These are phyloP conservation scores for Cyberlindnera maclurae DNA, from an alignment of 805 yeast species.

Conservation along the genomic window DNA sequence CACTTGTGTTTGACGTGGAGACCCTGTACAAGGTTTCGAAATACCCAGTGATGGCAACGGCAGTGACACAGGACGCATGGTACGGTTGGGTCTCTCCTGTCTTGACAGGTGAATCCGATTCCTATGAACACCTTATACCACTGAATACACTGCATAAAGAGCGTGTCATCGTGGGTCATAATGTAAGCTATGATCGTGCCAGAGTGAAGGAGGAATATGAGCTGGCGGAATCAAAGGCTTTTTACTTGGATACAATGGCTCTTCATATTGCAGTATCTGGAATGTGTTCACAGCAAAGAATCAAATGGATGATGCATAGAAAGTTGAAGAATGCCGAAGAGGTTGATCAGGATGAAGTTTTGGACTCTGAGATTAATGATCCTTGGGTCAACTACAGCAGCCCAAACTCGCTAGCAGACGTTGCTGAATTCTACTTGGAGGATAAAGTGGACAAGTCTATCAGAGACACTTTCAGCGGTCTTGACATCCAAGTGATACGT, in stretches of 20 bases:
- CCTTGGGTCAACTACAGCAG: slow-evolving; percentile 85
- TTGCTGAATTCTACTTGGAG: slow-evolving; percentile 71
- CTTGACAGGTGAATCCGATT: slow-evolving; percentile 44
- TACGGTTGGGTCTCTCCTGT: slow-evolving; percentile 93
- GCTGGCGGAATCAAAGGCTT: slow-evolving; percentile 58
- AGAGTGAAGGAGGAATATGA: slow-evolving; percentile 79
- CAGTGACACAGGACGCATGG: slow-evolving; percentile 75
- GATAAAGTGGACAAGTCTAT: slow-evolving; percentile 56
- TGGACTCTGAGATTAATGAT: slow-evolving; percentile 39
- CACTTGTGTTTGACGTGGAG: slow-evolving; percentile 84
- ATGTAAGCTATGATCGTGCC: slow-evolving; percentile 87
- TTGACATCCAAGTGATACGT: slow-evolving; percentile 45
- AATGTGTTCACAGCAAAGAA: slow-evolving; percentile 86
- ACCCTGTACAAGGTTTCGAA: slow-evolving; percentile 67
- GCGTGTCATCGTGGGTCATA: slow-evolving; percentile 79
- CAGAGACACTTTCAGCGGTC: slow-evolving; percentile 56
- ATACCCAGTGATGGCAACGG: slow-evolving; percentile 77
- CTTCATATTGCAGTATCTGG: slow-evolving; percentile 87
- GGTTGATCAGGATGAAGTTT: slow-evolving; percentile 14
- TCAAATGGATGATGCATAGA: slow-evolving; percentile 59
- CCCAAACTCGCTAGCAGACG: slow-evolving; percentile 72
- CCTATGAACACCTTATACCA: slow-evolving; percentile 65
- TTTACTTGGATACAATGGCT: slow-evolving; percentile 87
- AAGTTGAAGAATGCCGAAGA: slow-evolving; percentile 25
- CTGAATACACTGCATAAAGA: slow-evolving; percentile 41